Evolutionary conservation across 2,329 filamentous ascomycete genomes (phyloP).

Genomic region (Scopulariopsis brevicaulis): DNA sequence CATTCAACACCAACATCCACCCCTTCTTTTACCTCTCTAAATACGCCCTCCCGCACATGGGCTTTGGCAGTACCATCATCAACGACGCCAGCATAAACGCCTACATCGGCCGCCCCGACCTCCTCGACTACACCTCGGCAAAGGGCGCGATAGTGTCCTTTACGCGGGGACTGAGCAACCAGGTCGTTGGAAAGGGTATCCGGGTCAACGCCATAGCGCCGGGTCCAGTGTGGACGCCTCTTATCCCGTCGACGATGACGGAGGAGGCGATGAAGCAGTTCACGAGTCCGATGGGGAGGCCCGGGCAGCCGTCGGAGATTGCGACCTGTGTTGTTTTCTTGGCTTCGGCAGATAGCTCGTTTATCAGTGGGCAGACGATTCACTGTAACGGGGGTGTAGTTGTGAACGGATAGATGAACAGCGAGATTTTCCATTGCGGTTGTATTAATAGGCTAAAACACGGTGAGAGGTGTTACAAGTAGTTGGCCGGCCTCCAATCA

Average conservation of each 20-base stretch:
- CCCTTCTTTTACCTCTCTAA: constrained; percentile 73
- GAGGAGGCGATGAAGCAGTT: constrained; percentile 62
- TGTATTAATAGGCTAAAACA: too few relatives aligned
- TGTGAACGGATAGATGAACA: constrained; percentile 29
- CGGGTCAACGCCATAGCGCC: constrained; percentile 68
- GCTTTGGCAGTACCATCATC: constrained; percentile 65
- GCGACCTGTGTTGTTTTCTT: constrained; percentile 75
- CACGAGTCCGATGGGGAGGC: constrained; percentile 62
- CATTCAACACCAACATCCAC: constrained; percentile 77
- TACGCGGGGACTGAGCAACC: constrained; percentile 66
- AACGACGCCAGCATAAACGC: constrained; percentile 80
- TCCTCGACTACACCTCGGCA: constrained; percentile 59
- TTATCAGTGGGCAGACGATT: constrained; percentile 59
- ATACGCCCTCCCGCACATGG: constrained; percentile 65
- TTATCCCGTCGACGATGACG: constrained; percentile 64
- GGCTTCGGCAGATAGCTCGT: constrained; percentile 61
- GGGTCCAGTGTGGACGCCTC: constrained; percentile 68
- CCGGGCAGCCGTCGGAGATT: constrained; percentile 71
- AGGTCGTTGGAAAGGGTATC: constrained; percentile 61
- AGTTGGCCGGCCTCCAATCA: too few relatives aligned
- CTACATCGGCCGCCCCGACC: constrained; percentile 68
- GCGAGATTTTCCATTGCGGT: too few relatives aligned
- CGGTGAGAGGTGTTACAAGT: too few relatives aligned
- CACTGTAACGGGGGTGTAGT: constrained; percentile 40
- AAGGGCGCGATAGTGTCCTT: constrained; percentile 73